Conservation (phyloP, 306 rosid species). For the Cicer cuneatum region DNA sequence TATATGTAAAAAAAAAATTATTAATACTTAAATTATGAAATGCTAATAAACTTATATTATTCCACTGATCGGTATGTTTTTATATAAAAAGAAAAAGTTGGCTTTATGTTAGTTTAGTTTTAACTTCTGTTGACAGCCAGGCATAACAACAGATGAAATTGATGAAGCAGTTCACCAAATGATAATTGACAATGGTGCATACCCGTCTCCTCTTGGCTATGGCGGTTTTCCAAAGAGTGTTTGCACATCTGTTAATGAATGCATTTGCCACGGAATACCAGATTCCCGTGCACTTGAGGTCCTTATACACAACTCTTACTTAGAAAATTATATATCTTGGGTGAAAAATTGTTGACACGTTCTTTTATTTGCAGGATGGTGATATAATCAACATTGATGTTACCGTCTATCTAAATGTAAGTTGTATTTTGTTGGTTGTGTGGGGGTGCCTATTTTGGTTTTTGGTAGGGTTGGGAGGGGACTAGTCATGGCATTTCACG, state of each 20-base stretch:
- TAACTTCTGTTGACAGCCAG: conserved; percentile 90
- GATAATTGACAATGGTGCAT: conserved; percentile 93
- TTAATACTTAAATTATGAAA: conserved; percentile 5
- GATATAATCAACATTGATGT: conserved; percentile 92
- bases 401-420: conserved; percentile 90
- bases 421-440: conserved; percentile 6
- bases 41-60: conserved; percentile 22
- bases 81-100: conserved; percentile 14
- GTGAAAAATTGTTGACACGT: conserved; percentile 19
- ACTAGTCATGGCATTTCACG: conserved; percentile 8
- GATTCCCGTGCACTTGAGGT: conserved; percentile 92
- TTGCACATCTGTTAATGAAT: conserved; percentile 96
- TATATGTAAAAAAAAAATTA: conserved; percentile 17
- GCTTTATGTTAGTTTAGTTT: conserved; percentile 48
- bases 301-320: conserved; percentile 29
- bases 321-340: not conserved
- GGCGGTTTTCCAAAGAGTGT: conserved; percentile 97
- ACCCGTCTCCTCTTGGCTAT: conserved; percentile 95
- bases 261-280: conserved; percentile 96
- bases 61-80: conserved; percentile 30
- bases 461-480: conserved; percentile 29
- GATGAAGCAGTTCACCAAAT: conserved; percentile 94
- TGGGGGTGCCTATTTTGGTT: conserved; percentile 10
- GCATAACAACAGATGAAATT: conserved; percentile 88
- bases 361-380: conserved; percentile 74